Conservation (phyloP, 2,329 filamentous ascomycete species). For the Scortechinia acanthostroma region DNA sequence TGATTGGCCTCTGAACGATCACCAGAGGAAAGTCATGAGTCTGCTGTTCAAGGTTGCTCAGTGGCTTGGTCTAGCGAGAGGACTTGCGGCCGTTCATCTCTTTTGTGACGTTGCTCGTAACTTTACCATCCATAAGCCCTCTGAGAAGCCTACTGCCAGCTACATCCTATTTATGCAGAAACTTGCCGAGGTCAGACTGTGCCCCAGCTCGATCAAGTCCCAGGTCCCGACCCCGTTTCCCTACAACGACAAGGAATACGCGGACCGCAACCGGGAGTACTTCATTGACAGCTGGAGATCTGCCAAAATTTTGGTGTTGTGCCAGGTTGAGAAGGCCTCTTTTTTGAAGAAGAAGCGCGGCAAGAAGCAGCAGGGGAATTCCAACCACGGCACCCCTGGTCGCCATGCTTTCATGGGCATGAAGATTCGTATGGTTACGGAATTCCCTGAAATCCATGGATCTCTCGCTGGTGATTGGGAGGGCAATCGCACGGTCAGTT, state of each 20-base stretch:
- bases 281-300: too few species aligned
- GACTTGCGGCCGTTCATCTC: neutral
- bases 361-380: too few species aligned
- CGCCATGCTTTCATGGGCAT: too few species aligned
- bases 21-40: neutral
- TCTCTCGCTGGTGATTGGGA: too few species aligned
- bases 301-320: too few species aligned
- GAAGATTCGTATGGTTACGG: too few species aligned
- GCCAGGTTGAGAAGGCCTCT: too few species aligned
- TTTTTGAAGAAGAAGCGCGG: too few species aligned
- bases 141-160: neutral
- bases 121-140: neutral
- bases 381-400: too few species aligned
- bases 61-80: neutral
- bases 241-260: neutral
- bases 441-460: too few species aligned
- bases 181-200: neutral
- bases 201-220: neutral
- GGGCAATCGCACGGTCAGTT: too few species aligned
- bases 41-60: neutral
- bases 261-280: neutral
- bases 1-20: neutral
- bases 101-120: neutral
- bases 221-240: neutral
- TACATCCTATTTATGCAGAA: neutral